A percentile compares a stretch with the other conserved stretches of the same genome.
These are phyloP conservation scores for Orbilia javanica DNA, from an alignment of 2,329 filamentous ascomycete genomes.

Conservation along the genomic window DNA sequence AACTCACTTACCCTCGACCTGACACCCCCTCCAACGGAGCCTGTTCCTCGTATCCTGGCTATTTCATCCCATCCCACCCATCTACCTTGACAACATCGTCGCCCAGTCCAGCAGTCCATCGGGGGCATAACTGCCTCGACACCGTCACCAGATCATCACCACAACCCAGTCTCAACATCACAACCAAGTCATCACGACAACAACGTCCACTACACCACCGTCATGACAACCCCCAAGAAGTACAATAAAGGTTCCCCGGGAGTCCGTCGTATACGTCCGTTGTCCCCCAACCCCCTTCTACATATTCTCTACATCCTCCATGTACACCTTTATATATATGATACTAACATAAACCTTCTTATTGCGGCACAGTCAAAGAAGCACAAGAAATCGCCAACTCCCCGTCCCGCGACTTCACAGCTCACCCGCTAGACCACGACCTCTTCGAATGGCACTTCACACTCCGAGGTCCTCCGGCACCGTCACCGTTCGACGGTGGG, in stretches of 20 bases:
- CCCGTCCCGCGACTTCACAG: slow-evolving; percentile 87
- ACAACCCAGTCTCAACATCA: neutral
- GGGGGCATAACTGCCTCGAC: neutral
- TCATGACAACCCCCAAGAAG: slow-evolving; percentile 66
- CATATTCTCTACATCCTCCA: slow-evolving; percentile 10
- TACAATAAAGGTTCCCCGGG: slow-evolving; percentile 84
- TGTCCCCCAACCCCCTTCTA: slow-evolving; percentile 8
- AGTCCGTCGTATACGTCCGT: slow-evolving; percentile 81
- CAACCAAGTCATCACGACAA: neutral
- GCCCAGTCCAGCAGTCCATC: no score
- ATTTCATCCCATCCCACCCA: neutral
- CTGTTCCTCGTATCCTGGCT: neutral
- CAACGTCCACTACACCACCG: neutral
- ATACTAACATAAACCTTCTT: neutral
- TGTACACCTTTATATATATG: neutral
- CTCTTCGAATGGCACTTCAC: slow-evolving; percentile 99
- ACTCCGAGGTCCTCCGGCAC: slow-evolving; percentile 83
- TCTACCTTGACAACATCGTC: neutral
- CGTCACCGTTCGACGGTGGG: slow-evolving; percentile 81
- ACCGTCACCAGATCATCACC: neutral
- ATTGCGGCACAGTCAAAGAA: slow-evolving; percentile 77
- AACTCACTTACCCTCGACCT: neutral
- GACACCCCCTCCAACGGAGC: neutral
- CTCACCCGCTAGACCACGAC: slow-evolving; percentile 85
- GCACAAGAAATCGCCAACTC: slow-evolving; percentile 84